Base-by-base conservation (phyloP, 352 stramenopile genomes). In the Pythium aphanidermatum region DNA sequence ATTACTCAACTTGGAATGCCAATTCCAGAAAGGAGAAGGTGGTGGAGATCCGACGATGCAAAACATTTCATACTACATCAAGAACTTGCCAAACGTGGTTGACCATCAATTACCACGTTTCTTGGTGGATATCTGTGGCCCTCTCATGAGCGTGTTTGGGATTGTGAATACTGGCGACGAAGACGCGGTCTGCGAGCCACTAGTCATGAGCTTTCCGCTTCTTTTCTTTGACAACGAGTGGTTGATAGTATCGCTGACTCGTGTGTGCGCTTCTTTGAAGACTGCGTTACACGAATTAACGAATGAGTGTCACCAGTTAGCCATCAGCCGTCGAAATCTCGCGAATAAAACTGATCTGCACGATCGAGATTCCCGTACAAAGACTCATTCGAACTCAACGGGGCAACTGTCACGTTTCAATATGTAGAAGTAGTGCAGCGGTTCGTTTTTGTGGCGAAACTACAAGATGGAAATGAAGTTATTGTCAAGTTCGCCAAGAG, bases 311-410 rank as follows among this genome's bases (percentile, higher is more conserved):
- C 3, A 57, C 41, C 30, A 46, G 36, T 33, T 28, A 29, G 21
- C 11, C 16, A 24, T 16, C 7, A 52, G 29, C 27, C 41, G 50
- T 52, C 35, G 12, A 47, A 52, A 43, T 14, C 40, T 19, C n/a
- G 27, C 23, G 17, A 47, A 24, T 24, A 28, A 8, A 43, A 43
- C 11, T 8, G 36, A 21, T 53, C 28, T 52, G 35, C 19, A 52
- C 55, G 49, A 45, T 48, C 46, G 44, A 31, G 45, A 43, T 61
- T 58, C 41, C 51, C 49, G 26, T 51, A 65, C 33, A 64, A 65
- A 51, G 51, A 55, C 42, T 49, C 46, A 14, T 20, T 55, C 7
- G 21, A 60, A 36, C 11, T 39, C 20, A 55, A 55, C 21, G 53
- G 47, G 20, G 38, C 12, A 19, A 2, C 7, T 19, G 38, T 42